Conservation (phyloP, 192 early-diverging fungal species). For the Gryganskiella cystojenkinii region DNA sequence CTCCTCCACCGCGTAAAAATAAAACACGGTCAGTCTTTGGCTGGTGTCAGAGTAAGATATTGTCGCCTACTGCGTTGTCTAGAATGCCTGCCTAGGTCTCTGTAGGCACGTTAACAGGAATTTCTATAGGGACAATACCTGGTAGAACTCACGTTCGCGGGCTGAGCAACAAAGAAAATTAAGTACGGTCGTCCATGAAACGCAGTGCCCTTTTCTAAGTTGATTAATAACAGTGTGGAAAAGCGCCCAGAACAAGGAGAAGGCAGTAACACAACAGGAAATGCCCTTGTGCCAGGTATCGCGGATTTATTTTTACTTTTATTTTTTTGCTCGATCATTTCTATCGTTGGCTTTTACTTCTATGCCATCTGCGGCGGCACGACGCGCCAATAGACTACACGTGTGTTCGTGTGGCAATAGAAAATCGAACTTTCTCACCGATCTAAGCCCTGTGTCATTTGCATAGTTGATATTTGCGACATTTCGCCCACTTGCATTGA, state of each 20-base stretch:
- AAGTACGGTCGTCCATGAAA: slow-evolving; percentile 1
- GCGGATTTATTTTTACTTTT: not conserved
- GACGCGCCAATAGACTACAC: not conserved
- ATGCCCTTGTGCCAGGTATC: not conserved
- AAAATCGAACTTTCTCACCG: too few relatives aligned
- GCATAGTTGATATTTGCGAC: too few relatives aligned
- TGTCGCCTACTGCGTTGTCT: slow-evolving; percentile 4
- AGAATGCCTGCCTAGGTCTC: slow-evolving; percentile 1
- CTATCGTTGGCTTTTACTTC: slow-evolving; percentile 2
- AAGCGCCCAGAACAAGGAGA: slow-evolving; percentile 5
- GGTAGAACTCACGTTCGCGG: not conserved
- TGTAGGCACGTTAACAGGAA: not conserved
- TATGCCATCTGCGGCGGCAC: not conserved
- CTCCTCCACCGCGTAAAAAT: slow-evolving; percentile 9
- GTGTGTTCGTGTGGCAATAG: too few relatives aligned
- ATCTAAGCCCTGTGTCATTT: too few relatives aligned
- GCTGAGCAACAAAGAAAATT: slow-evolving; percentile 1
- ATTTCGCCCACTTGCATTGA: too few relatives aligned
- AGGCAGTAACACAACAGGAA: not conserved
- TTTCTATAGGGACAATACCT: slow-evolving; percentile 1
- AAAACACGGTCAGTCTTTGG: slow-evolving; percentile 6
- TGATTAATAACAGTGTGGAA: not conserved
- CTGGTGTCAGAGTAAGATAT: not conserved
- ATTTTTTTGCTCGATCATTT: not conserved
- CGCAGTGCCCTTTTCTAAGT: slow-evolving; percentile 2